Evolutionary conservation across 768 basidiomycete species (phyloP).

Genomic region (Boletus rubropictus): DNA sequence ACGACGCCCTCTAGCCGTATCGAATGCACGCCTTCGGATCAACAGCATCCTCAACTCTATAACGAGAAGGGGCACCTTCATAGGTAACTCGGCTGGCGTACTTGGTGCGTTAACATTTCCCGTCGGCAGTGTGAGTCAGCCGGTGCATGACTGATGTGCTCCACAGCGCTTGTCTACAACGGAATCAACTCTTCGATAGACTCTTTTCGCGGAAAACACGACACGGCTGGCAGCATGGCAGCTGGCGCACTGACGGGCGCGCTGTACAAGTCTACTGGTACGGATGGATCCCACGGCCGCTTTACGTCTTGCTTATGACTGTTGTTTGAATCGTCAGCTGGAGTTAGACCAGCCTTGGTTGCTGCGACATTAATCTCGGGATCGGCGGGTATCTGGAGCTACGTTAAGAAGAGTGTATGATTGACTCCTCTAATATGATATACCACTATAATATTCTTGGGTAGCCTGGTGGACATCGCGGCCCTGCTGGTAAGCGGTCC

Average conservation of each 20-base stretch:
- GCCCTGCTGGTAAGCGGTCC: conserved; percentile 23
- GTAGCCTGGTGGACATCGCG: conserved; percentile 25
- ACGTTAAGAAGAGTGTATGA: conserved; percentile 86
- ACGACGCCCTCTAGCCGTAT: conserved; percentile 77
- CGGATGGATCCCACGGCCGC: conserved; percentile 33
- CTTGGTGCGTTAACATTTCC: conserved; percentile 64
- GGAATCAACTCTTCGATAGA: conserved; percentile 94
- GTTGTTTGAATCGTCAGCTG: conserved; percentile 58
- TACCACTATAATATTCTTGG: conserved; percentile 44
- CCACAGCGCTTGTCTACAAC: conserved; percentile 89
- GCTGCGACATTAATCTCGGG: conserved; percentile 87
- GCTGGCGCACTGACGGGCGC: conserved; percentile 89
- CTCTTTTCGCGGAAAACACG: conserved; percentile 82
- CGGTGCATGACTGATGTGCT: conserved; percentile 35
- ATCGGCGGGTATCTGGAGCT: conserved; percentile 90
- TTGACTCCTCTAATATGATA: conserved; percentile 37
- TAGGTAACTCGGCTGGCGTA: conserved; percentile 97
- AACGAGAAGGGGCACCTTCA: conserved; percentile 93
- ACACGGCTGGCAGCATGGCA: conserved; percentile 84
- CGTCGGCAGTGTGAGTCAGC: conserved; percentile 22
- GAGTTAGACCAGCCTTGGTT: conserved; percentile 81
- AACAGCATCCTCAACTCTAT: conserved; percentile 96
- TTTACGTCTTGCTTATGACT: conserved; percentile 35
- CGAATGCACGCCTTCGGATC: conserved; percentile 83
- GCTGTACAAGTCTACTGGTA: conserved; percentile 92